Evolutionary conservation across 768 basidiomycete genomes (phyloP), one percentile per base, ranked within the genome.

Genomic region (Boletus vinaceobasis): DNA sequence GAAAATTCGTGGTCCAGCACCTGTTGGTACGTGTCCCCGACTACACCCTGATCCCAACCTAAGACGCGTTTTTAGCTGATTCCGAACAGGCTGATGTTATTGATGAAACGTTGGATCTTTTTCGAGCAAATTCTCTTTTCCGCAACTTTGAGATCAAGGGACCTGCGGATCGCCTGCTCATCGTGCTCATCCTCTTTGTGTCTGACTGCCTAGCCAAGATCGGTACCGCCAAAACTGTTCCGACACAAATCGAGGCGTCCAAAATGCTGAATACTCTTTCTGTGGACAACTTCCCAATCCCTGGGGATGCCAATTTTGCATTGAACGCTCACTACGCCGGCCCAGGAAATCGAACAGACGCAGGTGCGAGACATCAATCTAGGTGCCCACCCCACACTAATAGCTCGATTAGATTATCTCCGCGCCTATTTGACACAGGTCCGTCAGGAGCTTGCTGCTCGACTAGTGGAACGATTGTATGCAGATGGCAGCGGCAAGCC

Each of bases 61-160:
- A 36, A 62, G 44, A 39, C 55, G 32, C 35, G 32, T 56, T 51
- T 53, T 29, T 68, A 95, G 95, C 88, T 52, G 92, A 96, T 69
- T 79, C 84, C 2, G 80, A 83, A 9, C 75, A 85, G 56, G 81
- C 84, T 27, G 97, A 99, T 72, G 93, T 98, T 63, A 82, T 98
- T 60, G 95, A 98, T 73, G 97, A 99, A 74, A 87, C 93, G 2
- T 78, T 99, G 43, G 91, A 96, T 74, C 85, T 98, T 56, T 99
- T 99, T 76, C 90, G 97, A 52, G 95, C 96, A 66, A 99, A 99
- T 75, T 97, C 95, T 36, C 87, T 99, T 57, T 99, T 99, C 76
- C 88, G 97, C 67, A 98, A 98, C 76, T 99, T 98, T 65, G 97
- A 99, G 78, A 98, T 99, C 83, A 96, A 98, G 71, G 95, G 94